Percentiles rank a stretch among this genome's conserved stretches.
phyloP scores from a whole-genome alignment of 306 rosid species.

The Cercis canadensis region DNA sequence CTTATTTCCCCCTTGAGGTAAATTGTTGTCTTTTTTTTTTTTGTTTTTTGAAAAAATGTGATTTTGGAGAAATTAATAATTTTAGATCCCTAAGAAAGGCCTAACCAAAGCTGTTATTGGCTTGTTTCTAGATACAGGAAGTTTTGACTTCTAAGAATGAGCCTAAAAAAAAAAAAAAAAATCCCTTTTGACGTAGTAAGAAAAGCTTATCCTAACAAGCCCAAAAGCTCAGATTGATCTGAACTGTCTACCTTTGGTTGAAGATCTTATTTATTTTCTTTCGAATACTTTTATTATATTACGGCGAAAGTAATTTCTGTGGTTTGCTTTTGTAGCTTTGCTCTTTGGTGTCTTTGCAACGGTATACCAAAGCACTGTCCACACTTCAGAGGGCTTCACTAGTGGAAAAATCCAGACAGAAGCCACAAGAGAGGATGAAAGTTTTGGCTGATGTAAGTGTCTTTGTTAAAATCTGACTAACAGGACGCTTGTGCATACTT shows the following conservation, averaged over 20 bases:
- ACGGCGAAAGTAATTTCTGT: background rate
- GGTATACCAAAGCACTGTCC: conserved; percentile 83
- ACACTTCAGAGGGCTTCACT: conserved; percentile 83
- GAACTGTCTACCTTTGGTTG: too few relatives aligned
- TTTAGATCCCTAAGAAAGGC: too few relatives aligned
- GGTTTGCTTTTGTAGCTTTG: conserved; percentile 63
- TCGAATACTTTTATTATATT: background rate
- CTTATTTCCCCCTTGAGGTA: conserved; percentile 89
- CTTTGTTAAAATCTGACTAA: conserved; percentile 23
- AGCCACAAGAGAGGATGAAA: conserved; percentile 92
- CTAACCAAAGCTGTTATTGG: too few relatives aligned
- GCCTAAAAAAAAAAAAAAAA: too few relatives aligned
- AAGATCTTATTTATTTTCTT: too few relatives aligned
- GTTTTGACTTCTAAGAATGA: too few relatives aligned
- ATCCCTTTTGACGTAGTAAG: background rate
- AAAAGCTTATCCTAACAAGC: background rate
- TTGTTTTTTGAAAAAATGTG: too few relatives aligned
- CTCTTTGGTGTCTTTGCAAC: conserved; percentile 78
- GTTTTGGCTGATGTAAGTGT: conserved; percentile 71
- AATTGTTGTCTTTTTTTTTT: background rate
- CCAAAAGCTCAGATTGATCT: background rate
- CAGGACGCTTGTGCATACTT: background rate
- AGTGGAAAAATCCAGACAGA: conserved; percentile 94
- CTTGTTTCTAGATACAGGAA: too few relatives aligned
- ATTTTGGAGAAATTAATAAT: too few relatives aligned